Evolutionary conservation across 306 rosid genomes (phyloP), one percentile per base, ranked within the genome.

Genomic region (Lathyrus sativus): DNA sequence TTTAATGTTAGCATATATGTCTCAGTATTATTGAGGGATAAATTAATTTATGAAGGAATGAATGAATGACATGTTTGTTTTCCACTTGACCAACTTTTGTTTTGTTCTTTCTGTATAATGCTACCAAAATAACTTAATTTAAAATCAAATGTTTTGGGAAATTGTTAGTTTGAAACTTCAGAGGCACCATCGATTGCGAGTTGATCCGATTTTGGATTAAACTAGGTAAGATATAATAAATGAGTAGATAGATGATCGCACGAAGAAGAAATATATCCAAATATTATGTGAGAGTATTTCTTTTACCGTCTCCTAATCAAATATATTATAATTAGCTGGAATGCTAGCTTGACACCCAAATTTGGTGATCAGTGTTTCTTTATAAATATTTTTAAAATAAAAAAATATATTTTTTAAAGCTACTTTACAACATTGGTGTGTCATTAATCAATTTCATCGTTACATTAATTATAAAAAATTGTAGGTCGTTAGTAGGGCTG

Each of bases 61-160:
- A 26, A 7, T 12, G 15, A n/a, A 7, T 13, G 7, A 5, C 38
- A 41, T 17, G 66, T 77, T 68, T 77, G 67, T 64, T 42, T 76
- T 53, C 35, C 62, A 2, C 29, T 8, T 62, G 48, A 9, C 58
- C 61, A 44, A 43, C 45, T 70, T 55, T 49, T 59, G 45, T n/a
- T 39, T 57, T 65, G 39, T 41, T 70, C 3, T 24, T 24, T 42
- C 0, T 28, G n/a, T 28, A 56, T 33, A 31, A 38, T 60, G 59
- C 12, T 62, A 24, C 38, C n/a, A 37, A 14, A 19, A 7, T 60
- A 38, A 65, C 33, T 57, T 61, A 1, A 38, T 65, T 22, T 14
- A 18, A 57, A 26, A 49, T 9, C 49, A 13, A 26, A 13, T 24
- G 49, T 70, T 41, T 28, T 46, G 3, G n/a, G 59, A 12, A 53